These are phyloP conservation scores for Trapa bicornis DNA, from an alignment of 345 rosid genomes.

Conservation along the genomic window DNA sequence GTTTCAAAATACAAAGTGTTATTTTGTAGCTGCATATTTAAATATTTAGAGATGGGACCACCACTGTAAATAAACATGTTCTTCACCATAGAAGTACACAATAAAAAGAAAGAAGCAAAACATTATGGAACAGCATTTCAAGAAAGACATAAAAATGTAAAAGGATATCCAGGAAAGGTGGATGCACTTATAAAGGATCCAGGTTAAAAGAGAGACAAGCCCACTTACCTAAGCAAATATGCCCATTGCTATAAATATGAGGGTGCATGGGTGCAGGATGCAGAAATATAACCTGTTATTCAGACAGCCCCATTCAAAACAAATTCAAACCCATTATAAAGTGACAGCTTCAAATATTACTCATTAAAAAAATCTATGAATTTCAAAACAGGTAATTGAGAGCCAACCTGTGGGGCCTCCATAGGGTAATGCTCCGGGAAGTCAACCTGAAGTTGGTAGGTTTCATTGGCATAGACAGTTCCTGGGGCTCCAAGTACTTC, in stretches of 20 bases:
- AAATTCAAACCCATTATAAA: background rate
- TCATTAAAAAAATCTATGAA: background rate
- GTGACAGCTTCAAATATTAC: background rate
- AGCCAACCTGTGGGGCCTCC: slow-evolving; percentile 89
- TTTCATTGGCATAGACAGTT: slow-evolving; percentile 73
- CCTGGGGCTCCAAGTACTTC: slow-evolving; percentile 87
- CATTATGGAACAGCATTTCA: background rate
- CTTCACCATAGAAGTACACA: background rate
- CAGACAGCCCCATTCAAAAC: background rate
- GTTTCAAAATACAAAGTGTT: background rate
- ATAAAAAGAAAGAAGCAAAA: background rate
- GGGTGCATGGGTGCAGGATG: slow-evolving; percentile 89
- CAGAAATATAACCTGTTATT: slow-evolving; percentile 67
- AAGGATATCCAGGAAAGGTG: background rate
- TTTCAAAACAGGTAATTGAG: background rate
- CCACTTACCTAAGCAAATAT: slow-evolving; percentile 79
- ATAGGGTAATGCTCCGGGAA: slow-evolving; percentile 97
- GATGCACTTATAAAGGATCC: background rate
- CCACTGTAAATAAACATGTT: background rate
- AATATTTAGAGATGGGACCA: background rate
- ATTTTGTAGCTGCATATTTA: background rate
- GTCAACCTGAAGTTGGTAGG: slow-evolving; percentile 94
- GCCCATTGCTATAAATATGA: slow-evolving; percentile 95
- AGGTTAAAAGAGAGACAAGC: background rate
- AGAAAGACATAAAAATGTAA: background rate